phyloP scores from a whole-genome alignment of 768 basidiomycete species.

The Mrakia blollopis region DNA sequence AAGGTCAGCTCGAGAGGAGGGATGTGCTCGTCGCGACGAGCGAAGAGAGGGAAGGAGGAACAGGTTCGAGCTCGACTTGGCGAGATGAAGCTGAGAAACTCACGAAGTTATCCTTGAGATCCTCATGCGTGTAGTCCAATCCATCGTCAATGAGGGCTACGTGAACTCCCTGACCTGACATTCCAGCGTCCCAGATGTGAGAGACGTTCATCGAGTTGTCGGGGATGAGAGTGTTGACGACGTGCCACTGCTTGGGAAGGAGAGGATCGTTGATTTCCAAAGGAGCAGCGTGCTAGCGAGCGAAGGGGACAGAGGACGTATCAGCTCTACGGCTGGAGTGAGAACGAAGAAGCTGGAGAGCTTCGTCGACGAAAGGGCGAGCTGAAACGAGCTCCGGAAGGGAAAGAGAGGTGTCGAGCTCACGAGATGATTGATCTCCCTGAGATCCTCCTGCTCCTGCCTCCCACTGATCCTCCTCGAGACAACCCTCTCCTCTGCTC shows the following conservation, averaged over 20 bases:
- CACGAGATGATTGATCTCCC: conserved; percentile 29
- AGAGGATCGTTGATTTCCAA: conserved; percentile 75
- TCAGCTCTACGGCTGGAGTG: background rate
- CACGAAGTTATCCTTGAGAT: conserved; percentile 88
- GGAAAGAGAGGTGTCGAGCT: conserved; percentile 67
- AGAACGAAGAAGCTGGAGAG: background rate
- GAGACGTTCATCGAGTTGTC: conserved; percentile 82
- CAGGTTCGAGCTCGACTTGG: background rate
- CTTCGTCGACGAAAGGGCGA: background rate
- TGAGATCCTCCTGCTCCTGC: conserved; percentile 15
- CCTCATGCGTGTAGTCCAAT: conserved; percentile 69
- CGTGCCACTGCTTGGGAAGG: conserved; percentile 86
- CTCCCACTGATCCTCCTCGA: background rate
- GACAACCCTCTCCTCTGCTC: background rate
- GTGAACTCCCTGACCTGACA: conserved; percentile 79
- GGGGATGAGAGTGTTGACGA: conserved; percentile 77
- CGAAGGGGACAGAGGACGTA: no score
- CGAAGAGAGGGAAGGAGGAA: background rate
- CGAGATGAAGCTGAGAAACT: conserved; percentile 43
- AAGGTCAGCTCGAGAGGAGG: background rate
- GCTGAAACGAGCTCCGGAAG: conserved; percentile 44
- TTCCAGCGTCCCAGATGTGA: conserved; percentile 80
- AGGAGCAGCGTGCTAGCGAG: conserved; percentile 37
- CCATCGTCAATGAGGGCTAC: conserved; percentile 93
- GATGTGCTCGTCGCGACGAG: background rate